These are phyloP conservation scores for Mollisia scopiformis DNA, from an alignment of 2,329 filamentous ascomycete species.

Conservation along the genomic window DNA sequence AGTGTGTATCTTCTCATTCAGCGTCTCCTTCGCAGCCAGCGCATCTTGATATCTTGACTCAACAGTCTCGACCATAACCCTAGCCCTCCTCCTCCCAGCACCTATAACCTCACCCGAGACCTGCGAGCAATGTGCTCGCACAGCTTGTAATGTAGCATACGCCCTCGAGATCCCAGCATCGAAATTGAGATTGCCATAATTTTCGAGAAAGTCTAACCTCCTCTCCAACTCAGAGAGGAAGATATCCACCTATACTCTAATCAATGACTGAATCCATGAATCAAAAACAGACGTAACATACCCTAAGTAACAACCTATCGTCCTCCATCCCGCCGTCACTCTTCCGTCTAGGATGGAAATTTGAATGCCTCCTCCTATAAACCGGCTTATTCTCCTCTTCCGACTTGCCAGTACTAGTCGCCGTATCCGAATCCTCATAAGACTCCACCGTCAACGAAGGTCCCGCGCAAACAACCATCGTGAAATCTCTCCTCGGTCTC, in stretches of 20 bases:
- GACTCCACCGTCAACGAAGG: constrained; percentile 38
- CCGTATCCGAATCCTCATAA: constrained; percentile 28
- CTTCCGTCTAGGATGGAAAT: constrained; percentile 55
- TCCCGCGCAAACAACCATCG: constrained; percentile 35
- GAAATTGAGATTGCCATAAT: constrained; percentile 80
- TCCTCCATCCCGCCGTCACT: constrained; percentile 68
- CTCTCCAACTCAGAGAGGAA: constrained; percentile 87
- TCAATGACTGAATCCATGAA: background rate
- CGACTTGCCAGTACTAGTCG: constrained; percentile 25
- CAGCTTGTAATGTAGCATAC: constrained; percentile 82
- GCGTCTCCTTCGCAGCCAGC: constrained; percentile 78
- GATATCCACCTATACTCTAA: constrained; percentile 63
- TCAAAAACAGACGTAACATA: constrained; percentile 29
- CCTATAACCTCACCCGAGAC: constrained; percentile 91
- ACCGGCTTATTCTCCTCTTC: constrained; percentile 26
- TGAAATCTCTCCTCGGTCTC: background rate
- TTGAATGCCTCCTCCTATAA: constrained; percentile 54
- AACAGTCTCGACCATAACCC: constrained; percentile 89
- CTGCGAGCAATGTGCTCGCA: constrained; percentile 84
- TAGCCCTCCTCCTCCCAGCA: constrained; percentile 79
- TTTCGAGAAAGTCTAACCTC: constrained; percentile 85
- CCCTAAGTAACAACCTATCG: constrained; percentile 62
- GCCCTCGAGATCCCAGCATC: constrained; percentile 84
- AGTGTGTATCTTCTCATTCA: constrained; percentile 90
- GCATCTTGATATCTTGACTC: constrained; percentile 88